A percentile compares a stretch with the other conserved stretches of the same genome.
Evolutionary conservation across 73 alveolate genomes (phyloP).

Genomic region (Urostyla sp.): DNA sequence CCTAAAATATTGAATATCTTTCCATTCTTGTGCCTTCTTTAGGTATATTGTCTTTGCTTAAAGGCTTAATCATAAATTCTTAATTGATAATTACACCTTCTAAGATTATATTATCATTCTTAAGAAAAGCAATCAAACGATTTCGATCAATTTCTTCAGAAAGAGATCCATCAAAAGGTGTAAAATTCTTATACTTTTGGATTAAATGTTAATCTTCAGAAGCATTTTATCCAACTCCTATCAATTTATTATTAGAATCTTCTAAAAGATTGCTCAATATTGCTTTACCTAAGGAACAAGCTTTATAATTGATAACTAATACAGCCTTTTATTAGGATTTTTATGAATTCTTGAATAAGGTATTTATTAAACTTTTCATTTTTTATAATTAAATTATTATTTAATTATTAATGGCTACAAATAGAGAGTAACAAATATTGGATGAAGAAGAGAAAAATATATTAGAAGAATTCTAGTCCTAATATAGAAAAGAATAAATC

Average conservation of each 20-base stretch:
- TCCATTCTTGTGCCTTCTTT: neutral
- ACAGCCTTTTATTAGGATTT: neutral
- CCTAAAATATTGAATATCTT: neutral
- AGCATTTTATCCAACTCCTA: constrained; percentile 2
- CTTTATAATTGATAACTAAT: constrained; percentile 30
- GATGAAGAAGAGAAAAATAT: neutral
- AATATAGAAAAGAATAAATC: constrained; percentile 24
- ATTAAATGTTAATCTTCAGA: neutral
- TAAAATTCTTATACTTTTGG: neutral
- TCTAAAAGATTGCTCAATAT: neutral
- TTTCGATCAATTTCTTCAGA: constrained; percentile 40
- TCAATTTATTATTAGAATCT: neutral
- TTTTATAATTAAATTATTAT: constrained; percentile 10
- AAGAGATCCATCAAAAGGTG: constrained; percentile 17
- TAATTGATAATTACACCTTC: constrained; percentile 3
- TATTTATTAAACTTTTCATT: constrained; percentile 21
- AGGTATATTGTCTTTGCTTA: neutral
- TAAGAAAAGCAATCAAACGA: constrained; percentile 43
- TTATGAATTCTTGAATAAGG: neutral
- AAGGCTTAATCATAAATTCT: constrained; percentile 43
- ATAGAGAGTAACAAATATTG: neutral
- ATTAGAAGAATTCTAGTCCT: constrained; percentile 31
- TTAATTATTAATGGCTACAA: neutral
- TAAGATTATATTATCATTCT: neutral
- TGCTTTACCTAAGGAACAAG: constrained; percentile 45